A percentile compares a stretch with the other conserved stretches of the same genome.
Conservation (phyloP, 179 eudicot genomes). For the Pouteria campechiana region DNA sequence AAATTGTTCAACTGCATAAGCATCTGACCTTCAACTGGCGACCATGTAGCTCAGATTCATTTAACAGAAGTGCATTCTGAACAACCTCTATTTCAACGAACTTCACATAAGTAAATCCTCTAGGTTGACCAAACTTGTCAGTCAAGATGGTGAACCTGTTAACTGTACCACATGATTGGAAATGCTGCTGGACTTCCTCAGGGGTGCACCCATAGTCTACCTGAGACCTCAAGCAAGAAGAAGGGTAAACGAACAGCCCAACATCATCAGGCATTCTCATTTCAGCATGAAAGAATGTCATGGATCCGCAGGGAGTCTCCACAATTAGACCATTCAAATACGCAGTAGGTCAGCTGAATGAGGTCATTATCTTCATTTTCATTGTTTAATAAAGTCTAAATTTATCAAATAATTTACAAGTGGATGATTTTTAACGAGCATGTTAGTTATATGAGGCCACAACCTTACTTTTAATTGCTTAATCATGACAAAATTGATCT, state of each 20-base stretch:
- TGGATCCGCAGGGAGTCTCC: no score
- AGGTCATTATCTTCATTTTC: no score
- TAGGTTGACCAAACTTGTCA: slow-evolving; percentile 95
- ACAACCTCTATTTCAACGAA: slow-evolving; percentile 80
- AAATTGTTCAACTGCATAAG: neutral
- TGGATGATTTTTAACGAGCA: no score
- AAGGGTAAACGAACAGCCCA: neutral
- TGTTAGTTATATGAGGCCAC: no score
- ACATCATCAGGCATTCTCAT: neutral
- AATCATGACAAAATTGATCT: no score
- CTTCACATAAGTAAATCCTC: slow-evolving; percentile 96
- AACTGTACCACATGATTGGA: slow-evolving; percentile 89
- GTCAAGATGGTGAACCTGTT: slow-evolving; percentile 89
- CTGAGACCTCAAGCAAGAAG: slow-evolving; percentile 18
- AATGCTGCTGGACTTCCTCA: slow-evolving; percentile 99
- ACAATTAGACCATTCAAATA: neutral
- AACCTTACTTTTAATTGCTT: no score
- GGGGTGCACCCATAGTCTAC: slow-evolving; percentile 98
- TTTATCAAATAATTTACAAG: no score
- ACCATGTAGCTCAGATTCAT: slow-evolving; percentile 92
- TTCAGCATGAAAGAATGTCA: neutral
- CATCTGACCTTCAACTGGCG: slow-evolving; percentile 74
- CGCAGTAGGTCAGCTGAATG: neutral
- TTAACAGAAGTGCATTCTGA: slow-evolving; percentile 73
- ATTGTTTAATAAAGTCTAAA: no score